Evolutionary conservation across 2,329 filamentous ascomycete genomes (phyloP).

Genomic region (Claviceps lovelessii): DNA sequence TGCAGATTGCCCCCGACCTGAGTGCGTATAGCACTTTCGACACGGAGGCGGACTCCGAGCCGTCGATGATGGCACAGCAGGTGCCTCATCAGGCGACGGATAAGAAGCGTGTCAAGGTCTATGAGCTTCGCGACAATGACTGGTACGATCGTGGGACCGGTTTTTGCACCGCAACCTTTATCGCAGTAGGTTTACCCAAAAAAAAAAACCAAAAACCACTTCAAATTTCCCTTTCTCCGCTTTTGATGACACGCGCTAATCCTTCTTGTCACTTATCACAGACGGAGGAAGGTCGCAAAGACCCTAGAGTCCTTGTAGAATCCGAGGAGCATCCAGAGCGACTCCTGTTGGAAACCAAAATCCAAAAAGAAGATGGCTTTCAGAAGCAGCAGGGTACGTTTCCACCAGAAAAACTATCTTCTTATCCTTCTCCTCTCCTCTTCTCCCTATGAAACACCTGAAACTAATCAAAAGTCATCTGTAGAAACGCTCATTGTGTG

Average conservation of each 20-base stretch:
- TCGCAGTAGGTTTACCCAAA: constrained; percentile 43
- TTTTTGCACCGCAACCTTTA: constrained; percentile 70
- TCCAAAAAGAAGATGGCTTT: constrained; percentile 88
- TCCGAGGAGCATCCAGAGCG: constrained; percentile 83
- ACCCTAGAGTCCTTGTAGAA: constrained; percentile 77
- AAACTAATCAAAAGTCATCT: not conserved
- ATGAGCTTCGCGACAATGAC: constrained; percentile 95
- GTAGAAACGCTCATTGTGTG: constrained; percentile 94
- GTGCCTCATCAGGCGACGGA: constrained; percentile 55
- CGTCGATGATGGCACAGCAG: constrained; percentile 56
- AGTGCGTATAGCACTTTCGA: constrained; percentile 34
- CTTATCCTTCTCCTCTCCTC: not conserved
- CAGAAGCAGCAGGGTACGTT: constrained; percentile 85
- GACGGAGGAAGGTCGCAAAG: constrained; percentile 52
- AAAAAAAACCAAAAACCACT: not conserved
- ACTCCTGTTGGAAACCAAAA: constrained; percentile 74
- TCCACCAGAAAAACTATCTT: constrained; percentile 8
- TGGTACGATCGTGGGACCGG: constrained; percentile 97
- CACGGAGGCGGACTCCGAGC: constrained; percentile 41
- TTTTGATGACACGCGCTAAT: not conserved
- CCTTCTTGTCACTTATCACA: constrained; percentile 14
- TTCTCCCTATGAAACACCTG: not conserved
- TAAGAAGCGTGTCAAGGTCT: constrained; percentile 85
- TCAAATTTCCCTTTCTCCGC: not conserved
- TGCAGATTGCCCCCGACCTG: constrained; percentile 40